phyloP scores from a whole-genome alignment of 2,329 filamentous ascomycete genomes.

The Colletotrichum cuscutae region DNA sequence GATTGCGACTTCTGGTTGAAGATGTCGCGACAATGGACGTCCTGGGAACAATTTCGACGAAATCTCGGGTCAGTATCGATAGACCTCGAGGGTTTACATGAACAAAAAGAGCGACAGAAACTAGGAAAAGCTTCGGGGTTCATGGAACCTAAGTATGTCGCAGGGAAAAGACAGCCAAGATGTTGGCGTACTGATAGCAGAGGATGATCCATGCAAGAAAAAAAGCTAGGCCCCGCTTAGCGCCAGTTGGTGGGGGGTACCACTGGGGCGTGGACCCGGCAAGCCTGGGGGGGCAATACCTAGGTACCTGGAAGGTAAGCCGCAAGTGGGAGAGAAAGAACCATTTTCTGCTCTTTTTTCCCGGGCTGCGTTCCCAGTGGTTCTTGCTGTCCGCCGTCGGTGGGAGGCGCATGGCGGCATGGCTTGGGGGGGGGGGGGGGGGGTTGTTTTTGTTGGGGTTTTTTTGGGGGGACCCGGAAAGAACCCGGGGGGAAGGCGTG shows the following conservation, averaged over 20 bases:
- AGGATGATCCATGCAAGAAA: constrained; percentile 31
- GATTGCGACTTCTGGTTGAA: neutral
- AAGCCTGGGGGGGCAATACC: neutral
- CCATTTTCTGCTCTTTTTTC: constrained; percentile 8
- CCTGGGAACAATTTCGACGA: neutral
- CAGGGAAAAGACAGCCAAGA: constrained; percentile 25
- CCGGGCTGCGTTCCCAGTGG: constrained; percentile 12
- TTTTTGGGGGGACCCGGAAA: no score
- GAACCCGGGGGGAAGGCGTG: no score
- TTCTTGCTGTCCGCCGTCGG: neutral
- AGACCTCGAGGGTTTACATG: constrained; percentile 2
- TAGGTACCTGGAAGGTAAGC: neutral
- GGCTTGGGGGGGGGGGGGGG: constrained; percentile 13
- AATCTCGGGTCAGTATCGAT: constrained; percentile 5
- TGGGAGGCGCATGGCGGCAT: constrained; percentile 21
- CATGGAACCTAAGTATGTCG: constrained; percentile 30
- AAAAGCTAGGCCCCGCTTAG: constrained; percentile 31
- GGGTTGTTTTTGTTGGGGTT: no score
- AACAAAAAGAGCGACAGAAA: constrained; percentile 19
- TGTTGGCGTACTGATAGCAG: constrained; percentile 32
- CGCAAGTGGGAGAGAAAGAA: neutral
- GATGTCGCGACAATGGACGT: constrained; percentile 6
- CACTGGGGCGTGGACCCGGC: neutral
- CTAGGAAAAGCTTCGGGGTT: constrained; percentile 26
- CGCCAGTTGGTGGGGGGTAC: constrained; percentile 14